Evolutionary conservation across 192 early-diverging fungal species (phyloP).

Genomic region (Coemansia sp.): DNA sequence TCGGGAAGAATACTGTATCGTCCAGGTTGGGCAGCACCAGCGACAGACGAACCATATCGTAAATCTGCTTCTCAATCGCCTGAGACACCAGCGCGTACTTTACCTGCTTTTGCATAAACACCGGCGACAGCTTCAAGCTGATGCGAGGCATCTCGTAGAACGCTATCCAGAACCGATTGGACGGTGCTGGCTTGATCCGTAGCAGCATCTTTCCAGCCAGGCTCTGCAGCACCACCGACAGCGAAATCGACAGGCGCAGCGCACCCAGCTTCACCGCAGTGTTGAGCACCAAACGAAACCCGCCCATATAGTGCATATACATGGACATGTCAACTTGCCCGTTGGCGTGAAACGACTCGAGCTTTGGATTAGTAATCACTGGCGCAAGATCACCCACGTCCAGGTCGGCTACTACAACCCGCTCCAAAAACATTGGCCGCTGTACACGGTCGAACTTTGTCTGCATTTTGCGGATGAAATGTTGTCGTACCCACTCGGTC

Average conservation of each 20-base stretch:
- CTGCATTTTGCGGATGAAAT: slow-evolving; percentile 66
- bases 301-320: slow-evolving; percentile 77
- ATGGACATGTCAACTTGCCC: slow-evolving; percentile 75
- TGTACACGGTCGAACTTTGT: slow-evolving; percentile 64
- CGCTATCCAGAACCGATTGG: slow-evolving; percentile 85
- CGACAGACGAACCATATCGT: slow-evolving; percentile 73
- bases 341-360: slow-evolving; percentile 67
- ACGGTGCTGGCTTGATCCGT: slow-evolving; percentile 75
- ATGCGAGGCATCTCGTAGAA: slow-evolving; percentile 78
- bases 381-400: slow-evolving; percentile 77
- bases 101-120: slow-evolving; percentile 83
- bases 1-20: slow-evolving; percentile 74
- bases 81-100: slow-evolving; percentile 75
- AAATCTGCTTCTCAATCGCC: slow-evolving; percentile 81
- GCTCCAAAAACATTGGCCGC: slow-evolving; percentile 71
- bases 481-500: slow-evolving; percentile 61
- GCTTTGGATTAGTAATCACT: slow-evolving; percentile 71
- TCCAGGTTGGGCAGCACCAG: slow-evolving; percentile 90
- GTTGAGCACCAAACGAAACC: slow-evolving; percentile 71
- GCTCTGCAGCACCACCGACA: slow-evolving; percentile 72
- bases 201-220: slow-evolving; percentile 72
- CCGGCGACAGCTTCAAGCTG: slow-evolving; percentile 70
- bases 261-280: slow-evolving; percentile 66
- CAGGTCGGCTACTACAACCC: slow-evolving; percentile 75
- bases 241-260: slow-evolving; percentile 72